Conservation (phyloP, 306 rosid genomes). For the Rosa multiflora region DNA sequence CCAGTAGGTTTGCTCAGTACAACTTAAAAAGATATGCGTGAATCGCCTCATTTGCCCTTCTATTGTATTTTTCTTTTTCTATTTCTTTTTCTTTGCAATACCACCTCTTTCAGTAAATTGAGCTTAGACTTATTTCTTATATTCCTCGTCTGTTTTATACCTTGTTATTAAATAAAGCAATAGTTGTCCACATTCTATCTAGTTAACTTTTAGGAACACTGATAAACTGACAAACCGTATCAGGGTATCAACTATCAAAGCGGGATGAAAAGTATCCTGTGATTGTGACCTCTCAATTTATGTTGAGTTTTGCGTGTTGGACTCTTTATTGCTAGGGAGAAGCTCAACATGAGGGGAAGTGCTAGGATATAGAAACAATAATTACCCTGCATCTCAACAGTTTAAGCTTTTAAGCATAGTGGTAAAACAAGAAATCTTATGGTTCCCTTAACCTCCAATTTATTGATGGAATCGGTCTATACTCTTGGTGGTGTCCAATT, state of each 20-base stretch:
- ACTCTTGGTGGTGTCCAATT: constrained; percentile 15
- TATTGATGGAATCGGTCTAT: constrained; percentile 26
- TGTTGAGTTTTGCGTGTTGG: not conserved
- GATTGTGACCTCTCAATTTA: constrained; percentile 11
- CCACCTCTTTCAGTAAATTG: not conserved
- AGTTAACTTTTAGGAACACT: not conserved
- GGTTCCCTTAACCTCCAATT: constrained; percentile 21
- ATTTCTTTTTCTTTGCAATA: not conserved
- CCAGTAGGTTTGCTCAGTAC: not conserved
- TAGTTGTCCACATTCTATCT: no score
- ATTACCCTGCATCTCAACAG: not conserved
- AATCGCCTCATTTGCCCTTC: not conserved
- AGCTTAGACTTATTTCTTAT: no score
- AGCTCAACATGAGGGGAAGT: not conserved
- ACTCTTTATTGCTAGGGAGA: not conserved
- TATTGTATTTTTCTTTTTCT: not conserved
- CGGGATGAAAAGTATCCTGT: not conserved
- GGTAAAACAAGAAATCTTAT: not conserved
- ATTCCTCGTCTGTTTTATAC: no score
- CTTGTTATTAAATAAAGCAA: no score
- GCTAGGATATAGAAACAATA: not conserved
- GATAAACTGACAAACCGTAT: constrained; percentile 3
- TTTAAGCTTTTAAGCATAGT: not conserved
- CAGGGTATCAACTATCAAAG: not conserved
- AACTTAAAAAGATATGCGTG: not conserved